These are phyloP conservation scores for Aspergillus affinis DNA, from an alignment of 495 filamentous ascomycete species.

Conservation along the genomic window DNA sequence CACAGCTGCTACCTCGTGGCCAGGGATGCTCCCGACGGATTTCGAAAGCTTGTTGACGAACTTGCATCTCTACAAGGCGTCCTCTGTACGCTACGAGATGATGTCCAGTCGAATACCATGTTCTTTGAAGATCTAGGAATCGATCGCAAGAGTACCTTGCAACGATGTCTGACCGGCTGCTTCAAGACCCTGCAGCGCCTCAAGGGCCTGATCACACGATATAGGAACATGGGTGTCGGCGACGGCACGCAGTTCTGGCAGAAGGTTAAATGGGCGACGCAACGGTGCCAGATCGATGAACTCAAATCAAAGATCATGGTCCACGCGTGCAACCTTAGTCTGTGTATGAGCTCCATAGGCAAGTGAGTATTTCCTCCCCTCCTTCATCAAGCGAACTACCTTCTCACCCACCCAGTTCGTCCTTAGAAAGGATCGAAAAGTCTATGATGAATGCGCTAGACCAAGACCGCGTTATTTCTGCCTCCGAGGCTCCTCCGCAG, in stretches of 20 bases:
- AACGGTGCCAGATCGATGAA: slow-evolving; percentile 33
- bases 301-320: slow-evolving; percentile 39
- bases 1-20: slow-evolving; percentile 34
- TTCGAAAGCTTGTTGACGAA: slow-evolving; percentile 35
- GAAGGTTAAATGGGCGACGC: slow-evolving; percentile 35
- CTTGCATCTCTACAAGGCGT: slow-evolving; percentile 34
- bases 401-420: slow-evolving; percentile 25
- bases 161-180: slow-evolving; percentile 31
- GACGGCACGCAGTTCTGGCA: slow-evolving; percentile 37
- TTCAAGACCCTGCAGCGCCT: slow-evolving; percentile 29
- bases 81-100: slow-evolving; percentile 29
- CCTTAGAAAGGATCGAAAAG: slow-evolving; percentile 27
- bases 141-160: slow-evolving; percentile 26
- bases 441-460: slow-evolving; percentile 28
- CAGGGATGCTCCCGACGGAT: slow-evolving; percentile 36
- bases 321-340: slow-evolving; percentile 34
- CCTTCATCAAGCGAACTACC: background rate
- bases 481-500: background rate
- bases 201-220: slow-evolving; percentile 28
- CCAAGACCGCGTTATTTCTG: slow-evolving; percentile 19
- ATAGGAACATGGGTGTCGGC: slow-evolving; percentile 25
- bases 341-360: slow-evolving; percentile 39
- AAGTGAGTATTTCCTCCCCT: slow-evolving; percentile 27
- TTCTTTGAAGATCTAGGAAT: slow-evolving; percentile 30
- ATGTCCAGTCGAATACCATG: slow-evolving; percentile 28